These are phyloP conservation scores for Rhizoclosmatium globosum DNA, from an alignment of 192 early-diverging fungal genomes.

Conservation along the genomic window DNA sequence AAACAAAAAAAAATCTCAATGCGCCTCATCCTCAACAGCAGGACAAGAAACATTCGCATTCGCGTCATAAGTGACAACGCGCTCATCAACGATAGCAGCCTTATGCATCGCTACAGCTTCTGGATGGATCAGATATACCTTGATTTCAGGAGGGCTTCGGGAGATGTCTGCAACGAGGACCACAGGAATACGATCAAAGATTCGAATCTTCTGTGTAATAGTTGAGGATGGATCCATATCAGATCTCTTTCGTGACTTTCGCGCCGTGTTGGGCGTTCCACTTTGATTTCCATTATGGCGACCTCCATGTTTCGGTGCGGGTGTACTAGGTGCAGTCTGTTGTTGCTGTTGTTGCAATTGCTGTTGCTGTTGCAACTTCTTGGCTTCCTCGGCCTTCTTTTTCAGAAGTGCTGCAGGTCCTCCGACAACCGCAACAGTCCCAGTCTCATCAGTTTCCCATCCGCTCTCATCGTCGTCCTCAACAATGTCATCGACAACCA, in stretches of 20 bases:
- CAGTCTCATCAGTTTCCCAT: conserved; percentile 16
- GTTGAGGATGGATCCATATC: conserved; percentile 26
- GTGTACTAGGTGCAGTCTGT: neutral
- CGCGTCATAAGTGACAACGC: neutral
- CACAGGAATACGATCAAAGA: conserved; percentile 55
- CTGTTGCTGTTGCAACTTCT: neutral
- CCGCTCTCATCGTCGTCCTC: conserved; percentile 8
- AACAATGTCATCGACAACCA: neutral
- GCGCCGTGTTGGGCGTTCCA: neutral
- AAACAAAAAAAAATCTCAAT: conserved; percentile 28
- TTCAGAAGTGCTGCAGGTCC: neutral
- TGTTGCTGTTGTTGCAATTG: neutral
- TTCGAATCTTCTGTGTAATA: conserved; percentile 46
- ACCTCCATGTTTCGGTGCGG: neutral
- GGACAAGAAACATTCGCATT: conserved; percentile 31
- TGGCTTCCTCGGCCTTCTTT: neutral
- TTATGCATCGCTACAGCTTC: conserved; percentile 1
- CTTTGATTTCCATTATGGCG: neutral
- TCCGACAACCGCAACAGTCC: neutral
- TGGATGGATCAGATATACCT: conserved; percentile 47
- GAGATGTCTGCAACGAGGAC: conserved; percentile 46
- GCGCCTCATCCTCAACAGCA: conserved; percentile 46
- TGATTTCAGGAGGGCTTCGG: conserved; percentile 52
- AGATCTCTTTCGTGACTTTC: conserved; percentile 24
- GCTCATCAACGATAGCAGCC: neutral